A percentile compares a stretch with the other conserved stretches of the same genome.
These are phyloP conservation scores for Boletus subcaerulescens DNA, from an alignment of 768 basidiomycete species.

Conservation along the genomic window DNA sequence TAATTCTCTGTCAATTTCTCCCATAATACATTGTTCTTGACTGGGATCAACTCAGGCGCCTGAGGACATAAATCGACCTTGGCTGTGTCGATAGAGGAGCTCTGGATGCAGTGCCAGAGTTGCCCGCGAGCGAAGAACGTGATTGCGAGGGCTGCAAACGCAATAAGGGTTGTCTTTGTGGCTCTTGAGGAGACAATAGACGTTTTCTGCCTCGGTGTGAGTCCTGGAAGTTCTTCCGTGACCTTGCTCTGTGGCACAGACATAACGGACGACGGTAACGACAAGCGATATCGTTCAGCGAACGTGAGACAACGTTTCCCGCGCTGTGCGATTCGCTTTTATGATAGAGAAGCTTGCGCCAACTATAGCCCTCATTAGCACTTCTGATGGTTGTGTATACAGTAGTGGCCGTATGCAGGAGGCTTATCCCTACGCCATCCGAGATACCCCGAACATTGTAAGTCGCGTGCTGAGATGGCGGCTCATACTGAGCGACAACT, in stretches of 20 bases:
- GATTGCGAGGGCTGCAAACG: slow-evolving; percentile 16
- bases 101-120: slow-evolving; percentile 4
- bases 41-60: slow-evolving; percentile 30
- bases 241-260: slow-evolving; percentile 8
- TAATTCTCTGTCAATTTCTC: slow-evolving; percentile 29
- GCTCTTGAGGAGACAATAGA: slow-evolving; percentile 6
- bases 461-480: no score
- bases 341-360: no score
- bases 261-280: slow-evolving; percentile 8
- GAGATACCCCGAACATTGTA: no score
- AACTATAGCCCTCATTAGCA: no score
- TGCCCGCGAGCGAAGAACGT: slow-evolving; percentile 8
- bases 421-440: no score
- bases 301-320: no score
- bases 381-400: no score
- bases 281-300: no score
- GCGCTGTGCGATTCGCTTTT: no score
- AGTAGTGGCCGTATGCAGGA: no score
- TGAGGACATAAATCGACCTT: slow-evolving; percentile 35
- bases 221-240: slow-evolving; percentile 11
- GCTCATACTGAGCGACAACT: no score
- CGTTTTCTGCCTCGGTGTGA: neutral
- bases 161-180: slow-evolving; percentile 12
- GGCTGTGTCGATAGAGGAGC: neutral
- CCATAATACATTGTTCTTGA: slow-evolving; percentile 35